Conservation (phyloP, 768 basidiomycete species). For the Kwoniella sp. region DNA sequence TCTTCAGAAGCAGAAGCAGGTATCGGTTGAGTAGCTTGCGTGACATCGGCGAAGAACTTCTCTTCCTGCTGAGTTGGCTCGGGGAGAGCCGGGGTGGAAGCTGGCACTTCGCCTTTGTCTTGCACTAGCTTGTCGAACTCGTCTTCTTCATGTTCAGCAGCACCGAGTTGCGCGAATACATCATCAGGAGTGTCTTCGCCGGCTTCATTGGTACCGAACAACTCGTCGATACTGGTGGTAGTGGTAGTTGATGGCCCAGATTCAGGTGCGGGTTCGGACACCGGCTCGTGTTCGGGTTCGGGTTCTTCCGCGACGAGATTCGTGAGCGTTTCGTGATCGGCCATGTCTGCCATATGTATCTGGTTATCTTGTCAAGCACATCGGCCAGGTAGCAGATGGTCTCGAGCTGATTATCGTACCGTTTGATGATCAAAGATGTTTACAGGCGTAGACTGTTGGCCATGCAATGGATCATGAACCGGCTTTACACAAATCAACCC, state of each 20-base stretch:
- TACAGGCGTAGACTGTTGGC: background rate
- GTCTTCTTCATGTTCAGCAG: background rate
- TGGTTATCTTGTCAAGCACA: background rate
- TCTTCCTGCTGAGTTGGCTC: conserved; percentile 5
- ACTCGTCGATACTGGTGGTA: conserved; percentile 10
- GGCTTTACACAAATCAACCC: too few species aligned
- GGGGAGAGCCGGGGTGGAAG: background rate
- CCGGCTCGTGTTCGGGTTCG: background rate
- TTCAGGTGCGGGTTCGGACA: background rate
- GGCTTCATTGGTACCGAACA: conserved; percentile 11
- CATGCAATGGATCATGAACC: too few species aligned
- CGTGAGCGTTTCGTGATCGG: background rate
- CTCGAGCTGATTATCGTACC: background rate
- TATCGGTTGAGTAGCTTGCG: conserved; percentile 3
- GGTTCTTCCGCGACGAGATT: background rate
- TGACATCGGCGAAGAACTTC: conserved; percentile 6
- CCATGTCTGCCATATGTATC: too few species aligned
- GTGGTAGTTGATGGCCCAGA: background rate
- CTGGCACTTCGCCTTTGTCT: background rate
- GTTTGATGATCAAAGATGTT: background rate
- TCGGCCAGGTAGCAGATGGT: too few species aligned
- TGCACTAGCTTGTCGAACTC: conserved; percentile 8
- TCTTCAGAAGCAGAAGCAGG: conserved; percentile 1
- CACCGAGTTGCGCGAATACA: conserved; percentile 20
- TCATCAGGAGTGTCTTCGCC: conserved; percentile 6